These are phyloP conservation scores for Eragrostis tef DNA, from an alignment of 202 grass and related monocot species.

Conservation along the genomic window DNA sequence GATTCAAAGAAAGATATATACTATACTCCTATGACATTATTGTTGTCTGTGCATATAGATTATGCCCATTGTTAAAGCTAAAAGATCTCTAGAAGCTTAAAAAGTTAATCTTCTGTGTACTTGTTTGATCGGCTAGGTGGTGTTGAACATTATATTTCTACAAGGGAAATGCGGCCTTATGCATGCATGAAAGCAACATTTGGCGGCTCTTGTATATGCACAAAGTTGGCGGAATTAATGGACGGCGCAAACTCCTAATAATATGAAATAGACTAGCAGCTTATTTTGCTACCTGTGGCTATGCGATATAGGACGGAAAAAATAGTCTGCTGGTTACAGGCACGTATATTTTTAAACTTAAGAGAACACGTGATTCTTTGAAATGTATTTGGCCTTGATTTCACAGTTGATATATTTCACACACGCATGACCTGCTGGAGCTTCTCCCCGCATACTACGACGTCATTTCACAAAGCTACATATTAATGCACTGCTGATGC, in stretches of 20 bases:
- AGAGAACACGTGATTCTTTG: too few relatives aligned
- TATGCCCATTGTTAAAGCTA: slow-evolving; percentile 47
- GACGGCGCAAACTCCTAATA: slow-evolving; percentile 40
- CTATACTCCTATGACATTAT: slow-evolving; percentile 29
- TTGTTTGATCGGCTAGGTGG: slow-evolving; percentile 31
- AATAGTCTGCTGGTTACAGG: too few relatives aligned
- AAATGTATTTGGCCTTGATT: too few relatives aligned
- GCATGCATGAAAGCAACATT: slow-evolving; percentile 48
- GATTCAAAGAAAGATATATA: slow-evolving; percentile 21
- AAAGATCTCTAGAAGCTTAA: slow-evolving; percentile 56
- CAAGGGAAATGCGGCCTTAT: slow-evolving; percentile 41
- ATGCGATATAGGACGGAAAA: too few relatives aligned
- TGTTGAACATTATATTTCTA: slow-evolving; percentile 21
- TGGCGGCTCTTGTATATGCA: slow-evolving; percentile 28
- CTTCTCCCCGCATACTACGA: too few relatives aligned
- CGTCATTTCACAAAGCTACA: too few relatives aligned
- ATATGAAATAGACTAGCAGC: slow-evolving; percentile 2
- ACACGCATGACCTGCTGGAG: too few relatives aligned
- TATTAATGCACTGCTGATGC: background rate
- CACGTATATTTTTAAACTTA: too few relatives aligned
- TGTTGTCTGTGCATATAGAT: slow-evolving; percentile 19
- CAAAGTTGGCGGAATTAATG: slow-evolving; percentile 37
- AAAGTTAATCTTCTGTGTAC: slow-evolving; percentile 34
- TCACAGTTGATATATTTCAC: too few relatives aligned
- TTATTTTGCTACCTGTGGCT: background rate